Evolutionary conservation across 768 basidiomycete genomes (phyloP).

Genomic region (Agrocybe chaxingu): DNA sequence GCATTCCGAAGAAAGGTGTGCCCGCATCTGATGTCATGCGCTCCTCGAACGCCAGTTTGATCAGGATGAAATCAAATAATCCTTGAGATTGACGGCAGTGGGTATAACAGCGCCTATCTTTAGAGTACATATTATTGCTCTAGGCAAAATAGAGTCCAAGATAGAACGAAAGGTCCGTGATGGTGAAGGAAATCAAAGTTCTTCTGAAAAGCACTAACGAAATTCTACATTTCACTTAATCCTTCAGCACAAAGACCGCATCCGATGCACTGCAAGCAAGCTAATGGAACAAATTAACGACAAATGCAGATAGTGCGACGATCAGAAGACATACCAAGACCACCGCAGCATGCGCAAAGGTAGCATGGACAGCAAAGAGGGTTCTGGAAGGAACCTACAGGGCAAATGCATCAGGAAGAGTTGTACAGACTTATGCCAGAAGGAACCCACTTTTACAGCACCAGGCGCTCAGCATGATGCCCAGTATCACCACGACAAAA

Average conservation of each 20-base stretch:
- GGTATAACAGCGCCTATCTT: background rate
- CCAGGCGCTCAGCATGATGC: slow-evolving; percentile 59
- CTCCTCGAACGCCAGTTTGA: no score
- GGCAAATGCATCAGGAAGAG: background rate
- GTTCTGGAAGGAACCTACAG: slow-evolving; percentile 52
- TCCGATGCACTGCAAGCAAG: slow-evolving; percentile 67
- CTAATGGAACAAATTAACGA: slow-evolving; percentile 24
- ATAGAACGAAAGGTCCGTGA: slow-evolving; percentile 3
- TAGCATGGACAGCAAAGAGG: slow-evolving; percentile 71
- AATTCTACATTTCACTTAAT: slow-evolving; percentile 22
- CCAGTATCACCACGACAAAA: slow-evolving; percentile 50
- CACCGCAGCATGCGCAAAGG: slow-evolving; percentile 70
- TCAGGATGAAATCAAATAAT: no score
- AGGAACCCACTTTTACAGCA: slow-evolving; percentile 51
- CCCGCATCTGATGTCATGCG: no score
- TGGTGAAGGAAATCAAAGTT: background rate
- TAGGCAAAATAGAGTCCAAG: background rate
- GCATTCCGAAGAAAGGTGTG: no score
- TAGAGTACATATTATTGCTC: background rate
- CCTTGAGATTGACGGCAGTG: no score
- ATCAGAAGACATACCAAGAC: slow-evolving; percentile 42
- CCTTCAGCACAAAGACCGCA: slow-evolving; percentile 66
- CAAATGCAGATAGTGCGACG: background rate
- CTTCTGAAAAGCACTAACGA: background rate
- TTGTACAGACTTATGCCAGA: background rate